Percentiles rank a stretch among this genome's conserved stretches.
Conservation (phyloP, 805 yeast species). For the Monosporozyma yasuniensis region DNA sequence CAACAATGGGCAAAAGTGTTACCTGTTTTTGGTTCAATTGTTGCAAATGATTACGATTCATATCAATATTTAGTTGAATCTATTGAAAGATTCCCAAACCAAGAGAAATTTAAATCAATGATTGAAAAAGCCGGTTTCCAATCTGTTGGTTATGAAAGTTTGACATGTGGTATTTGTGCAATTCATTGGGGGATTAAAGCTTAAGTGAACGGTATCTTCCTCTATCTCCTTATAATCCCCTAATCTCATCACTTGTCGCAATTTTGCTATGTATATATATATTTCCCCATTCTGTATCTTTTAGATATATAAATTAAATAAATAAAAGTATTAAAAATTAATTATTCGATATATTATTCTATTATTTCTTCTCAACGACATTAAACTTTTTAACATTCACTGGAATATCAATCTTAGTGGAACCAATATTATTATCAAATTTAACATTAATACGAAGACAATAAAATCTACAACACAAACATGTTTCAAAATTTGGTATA, state of each 20-base stretch:
- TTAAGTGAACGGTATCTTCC: no score
- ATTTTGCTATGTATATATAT: neutral
- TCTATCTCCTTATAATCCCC: no score
- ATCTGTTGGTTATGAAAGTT: slow-evolving; percentile 84
- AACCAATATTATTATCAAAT: slow-evolving; percentile 32
- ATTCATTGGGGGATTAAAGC: slow-evolving; percentile 92
- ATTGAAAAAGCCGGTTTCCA: slow-evolving; percentile 94
- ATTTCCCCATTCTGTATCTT: neutral
- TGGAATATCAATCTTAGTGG: slow-evolving; percentile 30
- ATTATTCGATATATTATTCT: neutral
- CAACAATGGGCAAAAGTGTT: slow-evolving; percentile 80
- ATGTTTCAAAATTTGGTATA: slow-evolving; percentile 55
- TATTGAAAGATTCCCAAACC: slow-evolving; percentile 83
- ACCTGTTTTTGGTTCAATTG: slow-evolving; percentile 91
- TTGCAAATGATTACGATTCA: slow-evolving; percentile 92
- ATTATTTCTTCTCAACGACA: neutral
- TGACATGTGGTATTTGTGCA: slow-evolving; percentile 92
- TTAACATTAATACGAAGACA: slow-evolving; percentile 41
- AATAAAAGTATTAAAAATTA: neutral
- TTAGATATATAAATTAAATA: neutral
- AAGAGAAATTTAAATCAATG: slow-evolving; percentile 85
- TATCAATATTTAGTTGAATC: slow-evolving; percentile 95
- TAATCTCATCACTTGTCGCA: no score
- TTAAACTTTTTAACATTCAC: slow-evolving; percentile 28
- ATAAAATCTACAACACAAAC: slow-evolving; percentile 52